Base-by-base conservation (phyloP, 345 rosid genomes). In the Arabis hirsuta region DNA sequence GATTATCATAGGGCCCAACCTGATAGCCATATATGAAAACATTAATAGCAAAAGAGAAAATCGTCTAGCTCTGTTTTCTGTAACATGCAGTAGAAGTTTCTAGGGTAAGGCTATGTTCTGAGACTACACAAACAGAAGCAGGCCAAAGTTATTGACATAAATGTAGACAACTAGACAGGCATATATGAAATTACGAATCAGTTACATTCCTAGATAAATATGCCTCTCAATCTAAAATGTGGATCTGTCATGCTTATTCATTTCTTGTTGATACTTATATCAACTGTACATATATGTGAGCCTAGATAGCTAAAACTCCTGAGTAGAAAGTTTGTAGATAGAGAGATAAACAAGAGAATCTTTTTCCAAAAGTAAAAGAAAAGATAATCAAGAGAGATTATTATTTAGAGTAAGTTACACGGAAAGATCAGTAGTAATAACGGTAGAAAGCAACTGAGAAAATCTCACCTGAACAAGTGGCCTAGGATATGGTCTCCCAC, bases 1-100 rank as follows among this genome's bases (percentile, higher is more conserved):
- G 74, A 65, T 83, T 84, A 82, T 96, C 96, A 71, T 83, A 82
- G 34, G 99, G 97, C 39, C 97, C 96, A 61, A 92, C 98, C 99
- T 96, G 86, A 78, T 82, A 11, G 57, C 53, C 62, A 67, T 24
- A 39, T n/a, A 62, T 20, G 29, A 34, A 51, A 68, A 38, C 52
- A 71, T 71, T 64, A 55, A 34, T 65, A 12, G 54, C 44, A 69
- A 62, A 58, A 67, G 22, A 55, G 65, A 34, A 46, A 61, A 44
- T 6, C 26, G 12, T 34, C 13, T 38, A 62, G 32, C 38, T 27
- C 77, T 53, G 51, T 67, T 16, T 4, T 14, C 62, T 67, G 43
- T 67, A 52, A 43, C 46, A 38, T 60, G 63, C 50, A 67, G 36
- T 52, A 67, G 62, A 67, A 52, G 44, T 14, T 36, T 59, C 50